These are phyloP conservation scores for Microcyclosporella mali DNA, from an alignment of 2,329 filamentous ascomycete genomes.

Conservation along the genomic window DNA sequence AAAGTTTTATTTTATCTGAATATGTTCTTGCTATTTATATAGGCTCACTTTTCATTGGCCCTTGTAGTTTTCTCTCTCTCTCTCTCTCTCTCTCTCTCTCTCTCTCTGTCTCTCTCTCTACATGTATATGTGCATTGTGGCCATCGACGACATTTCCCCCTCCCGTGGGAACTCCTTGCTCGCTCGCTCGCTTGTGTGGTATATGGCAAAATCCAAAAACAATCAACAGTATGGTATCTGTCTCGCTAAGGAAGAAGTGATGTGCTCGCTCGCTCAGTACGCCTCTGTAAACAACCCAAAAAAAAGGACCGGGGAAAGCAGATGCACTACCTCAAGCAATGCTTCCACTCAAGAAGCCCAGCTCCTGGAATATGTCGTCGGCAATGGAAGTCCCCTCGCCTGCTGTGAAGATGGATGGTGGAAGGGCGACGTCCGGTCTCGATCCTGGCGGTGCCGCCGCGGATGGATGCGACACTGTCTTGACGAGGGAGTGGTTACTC, in stretches of 20 bases:
- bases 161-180: not conserved
- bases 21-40: no score
- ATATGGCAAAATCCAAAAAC: no score
- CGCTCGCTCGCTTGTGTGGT: slow-evolving; percentile 1
- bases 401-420: slow-evolving; percentile 4
- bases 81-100: no score
- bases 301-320: not conserved
- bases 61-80: no score
- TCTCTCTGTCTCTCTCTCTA: not conserved
- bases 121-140: not conserved
- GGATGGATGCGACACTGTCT: slow-evolving; percentile 7
- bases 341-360: slow-evolving; percentile 26
- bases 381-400: slow-evolving; percentile 16
- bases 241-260: no score
- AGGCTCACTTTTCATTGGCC: no score
- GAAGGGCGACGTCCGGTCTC: slow-evolving; percentile 4
- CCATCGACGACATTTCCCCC: not conserved
- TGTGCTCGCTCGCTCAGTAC: no score
- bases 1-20: no score
- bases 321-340: slow-evolving; percentile 15
- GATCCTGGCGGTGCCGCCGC: not conserved
- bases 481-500: slow-evolving; percentile 15
- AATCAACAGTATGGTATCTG: no score
- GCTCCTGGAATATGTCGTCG: slow-evolving; percentile 28
- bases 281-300: not conserved